Percentiles rank a stretch among this genome's conserved stretches.
These are phyloP conservation scores for Drosera spatulata DNA, from an alignment of 179 eudicot species.

Conservation along the genomic window DNA sequence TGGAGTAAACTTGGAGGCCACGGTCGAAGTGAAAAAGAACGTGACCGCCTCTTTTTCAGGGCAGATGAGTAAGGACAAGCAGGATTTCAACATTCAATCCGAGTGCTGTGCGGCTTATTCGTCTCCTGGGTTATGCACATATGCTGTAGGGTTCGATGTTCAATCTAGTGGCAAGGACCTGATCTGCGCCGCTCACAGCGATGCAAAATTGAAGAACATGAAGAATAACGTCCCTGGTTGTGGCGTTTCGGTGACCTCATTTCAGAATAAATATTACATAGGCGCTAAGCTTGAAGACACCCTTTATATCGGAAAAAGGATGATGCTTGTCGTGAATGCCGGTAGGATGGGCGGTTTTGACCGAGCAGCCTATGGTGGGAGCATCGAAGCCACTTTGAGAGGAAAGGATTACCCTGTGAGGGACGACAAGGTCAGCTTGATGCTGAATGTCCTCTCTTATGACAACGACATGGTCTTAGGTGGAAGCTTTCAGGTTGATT, in stretches of 20 bases:
- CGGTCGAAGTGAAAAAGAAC: slow-evolving; percentile 35
- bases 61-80: slow-evolving; percentile 92
- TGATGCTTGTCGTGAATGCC: slow-evolving; percentile 40
- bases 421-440: slow-evolving; percentile 44
- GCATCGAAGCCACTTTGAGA: slow-evolving; percentile 64
- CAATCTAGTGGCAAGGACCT: slow-evolving; percentile 64
- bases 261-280: slow-evolving; percentile 41
- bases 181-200: slow-evolving; percentile 45
- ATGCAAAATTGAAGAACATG: slow-evolving; percentile 32
- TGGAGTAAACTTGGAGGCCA: slow-evolving; percentile 66
- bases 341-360: slow-evolving; percentile 57
- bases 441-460: slow-evolving; percentile 44
- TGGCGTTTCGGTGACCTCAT: slow-evolving; percentile 64
- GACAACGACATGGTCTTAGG: slow-evolving; percentile 66
- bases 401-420: slow-evolving; percentile 81
- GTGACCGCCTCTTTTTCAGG: slow-evolving; percentile 50
- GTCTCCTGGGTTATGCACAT: slow-evolving; percentile 51
- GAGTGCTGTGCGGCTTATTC: slow-evolving; percentile 48
- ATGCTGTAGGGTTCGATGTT: slow-evolving; percentile 46
- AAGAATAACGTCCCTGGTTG: slow-evolving; percentile 53
- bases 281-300: slow-evolving; percentile 75
- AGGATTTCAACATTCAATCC: slow-evolving; percentile 70
- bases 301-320: slow-evolving; percentile 40
- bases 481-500: slow-evolving; percentile 56
- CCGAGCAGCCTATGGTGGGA: slow-evolving; percentile 74